phyloP scores from a whole-genome alignment of 1,139 yeast genomes.

The Hemisphaericaspora xylofermentans region DNA sequence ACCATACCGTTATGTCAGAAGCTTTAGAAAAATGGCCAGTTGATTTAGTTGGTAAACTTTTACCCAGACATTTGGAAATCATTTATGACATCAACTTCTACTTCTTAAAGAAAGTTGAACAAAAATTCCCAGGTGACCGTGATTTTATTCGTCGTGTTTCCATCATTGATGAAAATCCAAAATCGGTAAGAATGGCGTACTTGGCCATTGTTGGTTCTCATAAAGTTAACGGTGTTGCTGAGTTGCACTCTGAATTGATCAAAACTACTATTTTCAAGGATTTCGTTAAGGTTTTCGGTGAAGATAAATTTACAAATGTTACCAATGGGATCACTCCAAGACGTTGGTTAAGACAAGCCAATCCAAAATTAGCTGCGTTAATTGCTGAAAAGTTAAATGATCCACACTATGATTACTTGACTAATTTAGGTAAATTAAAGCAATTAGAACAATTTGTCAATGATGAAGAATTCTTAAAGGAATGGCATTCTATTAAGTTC shows the following conservation, averaged over 20 bases:
- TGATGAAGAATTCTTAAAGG: slow-evolving; percentile 63
- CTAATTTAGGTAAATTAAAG: slow-evolving; percentile 68
- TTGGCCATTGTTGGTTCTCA: slow-evolving; percentile 92
- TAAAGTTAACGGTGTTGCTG: slow-evolving; percentile 94
- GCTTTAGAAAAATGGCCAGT: slow-evolving; percentile 97
- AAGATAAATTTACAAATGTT: slow-evolving; percentile 83
- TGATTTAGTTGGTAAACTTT: slow-evolving; percentile 67
- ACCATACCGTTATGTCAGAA: slow-evolving; percentile 93
- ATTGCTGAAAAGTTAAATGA: slow-evolving; percentile 73
- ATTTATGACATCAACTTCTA: slow-evolving; percentile 81
- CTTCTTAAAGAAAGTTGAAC: slow-evolving; percentile 76
- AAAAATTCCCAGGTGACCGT: slow-evolving; percentile 68
- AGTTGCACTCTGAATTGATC: slow-evolving; percentile 87
- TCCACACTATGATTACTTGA: slow-evolving; percentile 60
- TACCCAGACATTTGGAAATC: slow-evolving; percentile 91
- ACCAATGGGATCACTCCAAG: slow-evolving; percentile 96
- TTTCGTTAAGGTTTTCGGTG: slow-evolving; percentile 79
- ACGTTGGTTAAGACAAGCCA: slow-evolving; percentile 94
- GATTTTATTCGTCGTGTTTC: slow-evolving; percentile 73
- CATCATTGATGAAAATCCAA: slow-evolving; percentile 72
- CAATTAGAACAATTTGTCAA: slow-evolving; percentile 65
- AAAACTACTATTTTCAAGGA: slow-evolving; percentile 88
- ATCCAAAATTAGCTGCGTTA: slow-evolving; percentile 72
- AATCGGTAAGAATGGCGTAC: slow-evolving; percentile 89
- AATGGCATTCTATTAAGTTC: slow-evolving; percentile 73